A percentile compares a stretch with the other conserved stretches of the same genome.
Conservation (phyloP, 2,329 filamentous ascomycete genomes). For the Xylaria sp. region DNA sequence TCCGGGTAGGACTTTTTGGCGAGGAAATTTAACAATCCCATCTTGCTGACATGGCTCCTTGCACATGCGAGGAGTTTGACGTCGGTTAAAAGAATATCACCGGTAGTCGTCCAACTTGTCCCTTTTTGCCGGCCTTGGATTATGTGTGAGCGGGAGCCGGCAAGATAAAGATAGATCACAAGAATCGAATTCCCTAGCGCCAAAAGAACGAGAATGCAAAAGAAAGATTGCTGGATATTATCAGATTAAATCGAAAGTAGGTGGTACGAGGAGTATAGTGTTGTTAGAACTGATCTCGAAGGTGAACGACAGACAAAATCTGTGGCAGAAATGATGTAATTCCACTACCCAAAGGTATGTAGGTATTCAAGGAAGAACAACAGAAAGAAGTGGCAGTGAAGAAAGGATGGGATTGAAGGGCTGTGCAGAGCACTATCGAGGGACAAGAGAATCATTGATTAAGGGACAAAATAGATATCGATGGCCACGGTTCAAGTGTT, state of each 20-base stretch:
- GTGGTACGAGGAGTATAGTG: neutral
- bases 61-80: neutral
- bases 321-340: neutral
- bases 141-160: neutral
- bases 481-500: neutral
- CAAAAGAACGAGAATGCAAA: neutral
- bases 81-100: neutral
- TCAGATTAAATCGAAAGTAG: neutral
- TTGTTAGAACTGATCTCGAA: slow-evolving; percentile 5
- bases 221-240: neutral
- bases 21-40: slow-evolving; percentile 53
- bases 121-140: neutral
- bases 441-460: slow-evolving; percentile 16
- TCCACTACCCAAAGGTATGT: neutral
- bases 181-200: neutral
- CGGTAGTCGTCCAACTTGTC: neutral
- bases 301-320: slow-evolving; percentile 5
- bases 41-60: slow-evolving; percentile 37
- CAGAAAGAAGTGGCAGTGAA: neutral
- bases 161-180: slow-evolving; percentile 1
- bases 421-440: neutral
- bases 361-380: neutral
- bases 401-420: neutral
- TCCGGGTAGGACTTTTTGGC: slow-evolving; percentile 46
- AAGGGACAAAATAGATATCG: slow-evolving; percentile 3